Evolutionary conservation across 768 basidiomycete species (phyloP).

Genomic region (Amanita pallidorosea): DNA sequence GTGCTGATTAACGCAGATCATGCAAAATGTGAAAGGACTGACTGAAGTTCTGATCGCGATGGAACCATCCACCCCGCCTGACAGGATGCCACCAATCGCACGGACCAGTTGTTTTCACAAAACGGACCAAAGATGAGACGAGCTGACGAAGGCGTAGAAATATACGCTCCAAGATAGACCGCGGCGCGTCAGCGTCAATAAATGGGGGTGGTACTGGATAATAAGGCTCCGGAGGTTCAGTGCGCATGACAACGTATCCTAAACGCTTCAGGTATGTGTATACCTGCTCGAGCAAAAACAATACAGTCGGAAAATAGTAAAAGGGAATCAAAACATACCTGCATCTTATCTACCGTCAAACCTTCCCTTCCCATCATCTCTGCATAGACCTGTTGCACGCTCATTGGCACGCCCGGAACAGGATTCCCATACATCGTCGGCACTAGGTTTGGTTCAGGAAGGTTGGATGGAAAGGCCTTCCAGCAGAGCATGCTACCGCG

Average conservation of each 20-base stretch:
- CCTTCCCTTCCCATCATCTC: constrained; percentile 77
- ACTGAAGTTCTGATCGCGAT: constrained; percentile 45
- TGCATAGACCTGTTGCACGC: constrained; percentile 80
- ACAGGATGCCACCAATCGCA: constrained; percentile 64
- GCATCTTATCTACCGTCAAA: constrained; percentile 78
- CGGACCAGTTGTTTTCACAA: constrained; percentile 15
- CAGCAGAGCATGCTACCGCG: constrained; percentile 83
- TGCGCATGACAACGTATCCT: constrained; percentile 82
- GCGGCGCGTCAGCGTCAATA: constrained; percentile 6
- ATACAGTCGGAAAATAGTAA: background rate
- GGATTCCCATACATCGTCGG: constrained; percentile 16
- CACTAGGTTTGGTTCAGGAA: constrained; percentile 16
- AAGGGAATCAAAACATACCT: constrained; percentile 33
- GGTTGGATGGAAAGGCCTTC: constrained; percentile 23
- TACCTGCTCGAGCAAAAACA: constrained; percentile 40
- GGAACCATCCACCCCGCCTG: constrained; percentile 33
- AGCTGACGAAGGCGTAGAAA: constrained; percentile 22
- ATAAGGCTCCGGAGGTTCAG: constrained; percentile 42
- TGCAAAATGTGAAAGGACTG: constrained; percentile 10
- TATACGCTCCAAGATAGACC: constrained; percentile 24
- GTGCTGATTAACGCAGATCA: background rate
- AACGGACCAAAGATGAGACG: constrained; percentile 17
- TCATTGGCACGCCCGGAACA: constrained; percentile 65
- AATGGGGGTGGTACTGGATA: constrained; percentile 39
- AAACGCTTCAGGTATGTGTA: constrained; percentile 87